Evolutionary conservation across 2,329 filamentous ascomycete species (phyloP).

Genomic region (Aspergillus sp.): DNA sequence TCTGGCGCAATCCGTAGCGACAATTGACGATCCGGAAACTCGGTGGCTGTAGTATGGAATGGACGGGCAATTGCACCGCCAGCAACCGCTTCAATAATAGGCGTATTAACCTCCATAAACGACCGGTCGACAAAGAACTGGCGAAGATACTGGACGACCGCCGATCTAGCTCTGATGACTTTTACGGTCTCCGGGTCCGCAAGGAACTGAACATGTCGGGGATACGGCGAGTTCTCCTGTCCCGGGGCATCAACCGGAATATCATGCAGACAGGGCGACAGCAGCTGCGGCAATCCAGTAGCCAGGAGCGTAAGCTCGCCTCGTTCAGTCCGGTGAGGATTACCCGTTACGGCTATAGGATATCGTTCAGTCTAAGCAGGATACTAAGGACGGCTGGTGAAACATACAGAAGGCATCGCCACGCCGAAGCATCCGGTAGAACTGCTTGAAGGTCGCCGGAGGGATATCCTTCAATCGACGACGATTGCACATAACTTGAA

Average conservation of each 20-base stretch:
- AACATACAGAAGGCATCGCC: slow-evolving; percentile 82
- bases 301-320: slow-evolving; percentile 77
- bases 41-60: slow-evolving; percentile 77
- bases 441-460: slow-evolving; percentile 56
- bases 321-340: slow-evolving; percentile 67
- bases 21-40: slow-evolving; percentile 70
- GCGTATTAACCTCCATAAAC: slow-evolving; percentile 89
- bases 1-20: slow-evolving; percentile 89
- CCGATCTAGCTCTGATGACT: slow-evolving; percentile 71
- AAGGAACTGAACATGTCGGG: slow-evolving; percentile 84
- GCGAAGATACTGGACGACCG: slow-evolving; percentile 73
- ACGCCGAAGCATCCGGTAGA: slow-evolving; percentile 68
- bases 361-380: slow-evolving; percentile 17
- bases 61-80: slow-evolving; percentile 87
- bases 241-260: slow-evolving; percentile 72
- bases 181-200: slow-evolving; percentile 70
- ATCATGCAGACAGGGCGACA: slow-evolving; percentile 77
- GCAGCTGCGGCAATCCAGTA: slow-evolving; percentile 66
- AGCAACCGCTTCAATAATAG: slow-evolving; percentile 77
- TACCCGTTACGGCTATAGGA: slow-evolving; percentile 65
- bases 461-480: slow-evolving; percentile 44
- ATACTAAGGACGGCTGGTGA: slow-evolving; percentile 12
- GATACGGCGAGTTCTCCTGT: slow-evolving; percentile 70
- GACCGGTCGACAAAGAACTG: slow-evolving; percentile 69
- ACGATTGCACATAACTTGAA: slow-evolving; percentile 78